Conservation (phyloP, 306 rosid species). For the Herpetospermum pedunculosum region DNA sequence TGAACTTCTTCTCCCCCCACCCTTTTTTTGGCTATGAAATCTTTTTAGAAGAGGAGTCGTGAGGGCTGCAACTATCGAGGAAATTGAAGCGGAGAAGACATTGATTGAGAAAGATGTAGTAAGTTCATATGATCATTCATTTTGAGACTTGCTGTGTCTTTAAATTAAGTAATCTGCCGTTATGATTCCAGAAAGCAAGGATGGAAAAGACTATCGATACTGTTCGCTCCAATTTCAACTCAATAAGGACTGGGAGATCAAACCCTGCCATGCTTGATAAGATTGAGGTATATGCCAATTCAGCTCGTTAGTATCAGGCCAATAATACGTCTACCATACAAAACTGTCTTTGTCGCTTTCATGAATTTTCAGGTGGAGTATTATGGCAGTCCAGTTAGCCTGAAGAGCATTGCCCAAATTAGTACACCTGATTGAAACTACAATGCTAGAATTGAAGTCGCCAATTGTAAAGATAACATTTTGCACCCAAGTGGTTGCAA, state of each 20-base stretch:
- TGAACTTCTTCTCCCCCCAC: no score
- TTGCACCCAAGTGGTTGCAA: no score
- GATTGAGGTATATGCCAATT: constrained; percentile 45
- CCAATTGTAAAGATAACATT: no score
- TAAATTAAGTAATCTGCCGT: not conserved
- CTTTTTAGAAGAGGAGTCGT: constrained; percentile 33
- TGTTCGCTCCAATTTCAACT: constrained; percentile 60
- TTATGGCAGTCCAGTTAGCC: constrained; percentile 83
- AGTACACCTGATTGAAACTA: constrained; percentile 93
- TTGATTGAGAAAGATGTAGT: constrained; percentile 70
- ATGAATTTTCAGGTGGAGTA: constrained; percentile 66
- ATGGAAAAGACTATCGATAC: constrained; percentile 83
- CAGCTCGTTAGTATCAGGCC: not conserved
- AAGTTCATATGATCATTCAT: constrained; percentile 17
- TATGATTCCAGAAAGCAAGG: constrained; percentile 42
- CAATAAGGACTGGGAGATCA: constrained; percentile 85
- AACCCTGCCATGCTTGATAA: constrained; percentile 86
- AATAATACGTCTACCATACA: not conserved
- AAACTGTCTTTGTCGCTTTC: not conserved
- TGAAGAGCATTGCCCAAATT: constrained; percentile 95
- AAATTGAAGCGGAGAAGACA: constrained; percentile 87
- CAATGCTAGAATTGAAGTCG: no score
- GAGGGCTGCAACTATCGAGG: constrained; percentile 84
- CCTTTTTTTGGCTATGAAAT: not conserved
- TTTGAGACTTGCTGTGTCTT: not conserved